phyloP scores from a whole-genome alignment of 441 rosid species.

The Breynia disticha region DNA sequence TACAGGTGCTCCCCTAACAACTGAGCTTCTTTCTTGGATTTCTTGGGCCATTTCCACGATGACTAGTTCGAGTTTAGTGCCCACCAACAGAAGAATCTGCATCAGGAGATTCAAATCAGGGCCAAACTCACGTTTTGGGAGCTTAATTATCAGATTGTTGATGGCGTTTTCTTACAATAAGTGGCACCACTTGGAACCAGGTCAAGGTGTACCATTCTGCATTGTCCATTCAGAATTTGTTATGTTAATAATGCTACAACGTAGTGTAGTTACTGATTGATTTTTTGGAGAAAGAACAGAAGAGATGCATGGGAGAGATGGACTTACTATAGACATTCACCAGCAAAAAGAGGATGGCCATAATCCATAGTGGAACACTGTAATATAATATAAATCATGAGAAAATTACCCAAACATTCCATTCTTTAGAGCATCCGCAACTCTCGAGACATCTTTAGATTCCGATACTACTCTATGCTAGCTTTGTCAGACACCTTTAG shows the following conservation, averaged over 20 bases:
- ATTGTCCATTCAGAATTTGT: background rate
- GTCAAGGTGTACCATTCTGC: slow-evolving; percentile 46
- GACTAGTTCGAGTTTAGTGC: slow-evolving; percentile 44
- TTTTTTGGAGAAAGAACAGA: background rate
- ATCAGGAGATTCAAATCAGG: background rate
- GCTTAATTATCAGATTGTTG: too few species aligned
- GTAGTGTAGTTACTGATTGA: background rate
- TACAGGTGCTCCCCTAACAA: slow-evolving; percentile 43
- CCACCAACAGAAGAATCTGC: slow-evolving; percentile 52
- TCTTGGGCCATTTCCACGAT: slow-evolving; percentile 54
- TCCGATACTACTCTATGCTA: too few species aligned
- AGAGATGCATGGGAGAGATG: background rate
- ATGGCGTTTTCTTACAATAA: slow-evolving; percentile 21
- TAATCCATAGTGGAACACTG: slow-evolving; percentile 48
- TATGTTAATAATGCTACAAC: background rate
- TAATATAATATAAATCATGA: background rate
- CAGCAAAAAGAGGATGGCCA: slow-evolving; percentile 39
- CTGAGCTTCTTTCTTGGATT: slow-evolving; percentile 29
- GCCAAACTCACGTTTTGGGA: background rate
- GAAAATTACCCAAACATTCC: too few species aligned
- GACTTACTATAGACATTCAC: slow-evolving; percentile 39
- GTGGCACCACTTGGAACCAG: slow-evolving; percentile 36
- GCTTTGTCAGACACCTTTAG: too few species aligned
- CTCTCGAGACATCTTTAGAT: too few species aligned
- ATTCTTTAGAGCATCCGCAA: too few species aligned